Base-by-base conservation (phyloP, 495 filamentous ascomycete species). In the Apiosordaria backusii region DNA sequence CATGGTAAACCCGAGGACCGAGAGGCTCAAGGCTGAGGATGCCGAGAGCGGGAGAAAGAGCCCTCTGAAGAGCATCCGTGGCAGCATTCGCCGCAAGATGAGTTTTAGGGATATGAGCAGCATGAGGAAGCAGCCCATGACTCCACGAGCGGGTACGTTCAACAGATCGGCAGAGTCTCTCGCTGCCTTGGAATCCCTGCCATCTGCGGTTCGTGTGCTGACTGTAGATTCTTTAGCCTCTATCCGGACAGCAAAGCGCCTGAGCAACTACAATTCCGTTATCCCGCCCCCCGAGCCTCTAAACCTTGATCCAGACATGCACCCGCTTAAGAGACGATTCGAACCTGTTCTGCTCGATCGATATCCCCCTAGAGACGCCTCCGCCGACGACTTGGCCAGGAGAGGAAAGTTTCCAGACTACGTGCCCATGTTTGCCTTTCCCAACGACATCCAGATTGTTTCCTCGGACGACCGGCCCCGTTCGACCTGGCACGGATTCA, bases 401-500 rank as follows among this genome's bases (percentile, higher is more conserved):
- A 88, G 95, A 71, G 93, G 92, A 54, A 87, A 86, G 61, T 97
- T 99, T 74, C 95, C 95, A 3, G 94, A 99, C 73, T 98, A 97
- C 70, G 92, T 99, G 50, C 95, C 95, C 25, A 98, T 99, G 95
- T 99, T 98, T 72, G 93, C 95, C 22, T 99, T 98, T 72, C 95
- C 95, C 26, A 97, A 99, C 76, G 95, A 99, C 77, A 92, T 99
- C 70, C 92, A 92, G 64, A 94, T 99, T 61, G 91, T 98, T 7
- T 97, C 95, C 9, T 92, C 92, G 1, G 95, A 99, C 72, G 93
- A 98, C 73, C 85, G 92, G 67, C 95, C 95, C 1, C 83, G 93
- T 63, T 90, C 95, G 54, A 97, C 94, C 22, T 99, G 95, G 95
- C 95, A 99, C 81, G 95, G 95, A 53, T 99, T 98, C 75, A 92